Evolutionary conservation across 2,329 filamentous ascomycete genomes (phyloP).

Genomic region (Botrytis medusae): DNA sequence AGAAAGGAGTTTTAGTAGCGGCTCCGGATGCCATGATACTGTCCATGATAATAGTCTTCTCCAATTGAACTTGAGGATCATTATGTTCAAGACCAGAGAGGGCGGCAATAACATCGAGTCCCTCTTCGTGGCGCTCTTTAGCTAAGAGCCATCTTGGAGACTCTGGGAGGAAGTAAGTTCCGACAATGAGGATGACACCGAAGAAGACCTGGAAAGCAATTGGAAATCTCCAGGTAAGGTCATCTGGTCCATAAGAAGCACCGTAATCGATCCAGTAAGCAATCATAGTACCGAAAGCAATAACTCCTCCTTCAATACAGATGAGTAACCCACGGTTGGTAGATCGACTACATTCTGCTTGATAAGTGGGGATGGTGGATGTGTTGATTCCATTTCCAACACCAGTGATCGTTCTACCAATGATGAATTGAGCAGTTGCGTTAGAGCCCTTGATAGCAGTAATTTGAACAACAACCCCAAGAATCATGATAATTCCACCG

Average conservation of each 20-base stretch:
- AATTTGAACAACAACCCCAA: slow-evolving; percentile 52
- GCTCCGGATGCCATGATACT: slow-evolving; percentile 43
- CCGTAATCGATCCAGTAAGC: slow-evolving; percentile 99
- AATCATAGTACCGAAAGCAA: slow-evolving; percentile 66
- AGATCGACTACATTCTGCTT: slow-evolving; percentile 54
- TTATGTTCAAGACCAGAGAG: slow-evolving; percentile 68
- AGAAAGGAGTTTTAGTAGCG: slow-evolving; percentile 39
- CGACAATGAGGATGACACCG: slow-evolving; percentile 78
- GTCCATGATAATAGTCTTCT: slow-evolving; percentile 40
- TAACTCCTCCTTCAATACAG: slow-evolving; percentile 57
- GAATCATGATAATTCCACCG: slow-evolving; percentile 57
- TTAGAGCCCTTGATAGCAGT: slow-evolving; percentile 39
- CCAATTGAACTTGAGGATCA: slow-evolving; percentile 42
- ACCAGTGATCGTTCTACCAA: slow-evolving; percentile 51
- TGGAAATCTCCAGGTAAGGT: slow-evolving; percentile 88
- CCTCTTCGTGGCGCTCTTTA: slow-evolving; percentile 95
- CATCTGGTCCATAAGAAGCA: slow-evolving; percentile 79
- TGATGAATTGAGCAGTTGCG: slow-evolving; percentile 56
- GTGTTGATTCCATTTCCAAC: slow-evolving; percentile 54
- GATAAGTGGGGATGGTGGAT: slow-evolving; percentile 58
- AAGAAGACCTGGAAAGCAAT: slow-evolving; percentile 90
- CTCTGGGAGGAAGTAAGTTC: slow-evolving; percentile 90
- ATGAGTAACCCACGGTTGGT: slow-evolving; percentile 50
- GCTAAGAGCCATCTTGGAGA: slow-evolving; percentile 95
- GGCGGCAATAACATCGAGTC: slow-evolving; percentile 95